Base-by-base conservation (phyloP, 2,329 filamentous ascomycete genomes). In the Ambrosiella cleistominuta region DNA sequence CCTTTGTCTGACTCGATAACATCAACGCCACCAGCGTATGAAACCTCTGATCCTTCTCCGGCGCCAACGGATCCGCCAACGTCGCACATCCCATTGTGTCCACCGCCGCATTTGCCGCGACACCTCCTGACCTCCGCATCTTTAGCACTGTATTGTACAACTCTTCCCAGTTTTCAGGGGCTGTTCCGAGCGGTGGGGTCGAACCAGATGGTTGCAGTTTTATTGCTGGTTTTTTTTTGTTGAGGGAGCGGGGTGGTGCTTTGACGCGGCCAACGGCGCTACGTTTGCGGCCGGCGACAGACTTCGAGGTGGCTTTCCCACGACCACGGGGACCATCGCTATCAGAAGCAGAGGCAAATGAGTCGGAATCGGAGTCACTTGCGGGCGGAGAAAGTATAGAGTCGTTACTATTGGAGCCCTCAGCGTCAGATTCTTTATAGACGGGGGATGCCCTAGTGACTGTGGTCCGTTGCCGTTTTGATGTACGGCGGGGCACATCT, bases 11-110 rank as follows among this genome's bases (percentile, higher is more conserved):
- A 54, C 84, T 88, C 40, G 85, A 91, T 39, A 96, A 77, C 90
- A 96, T 95, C 62, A 96, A 75, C 12, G 89, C 81, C 44, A 95
- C 76, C 37, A 96, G 78, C 2, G 88, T 95, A 66, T 96, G 90
- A 65, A 94, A 90, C 6, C 90, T 79, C 67, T 82, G 81, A 66
- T 80, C 78, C 60, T 71, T 73, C 35, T 73, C 67, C 59, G 71
- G 74, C 9, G 77, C 75, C 1, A 64, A 69, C 13, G 71, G 68
- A 53, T 76, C 71, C 2, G 86, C 86, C 8, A 93, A 75, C 7
- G 80, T 79, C 70, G 89, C 89, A 70, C 93, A 98, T 9, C 93
- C 93, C 90, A 97, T 96, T 0, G 91, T 97, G 69, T 98, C 93
- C 9, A 98, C 93, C 0, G 91, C 86, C 0, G 93, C 93, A 78